Conservation (phyloP, 2,329 filamentous ascomycete genomes). For the Beauveria medogensis region DNA sequence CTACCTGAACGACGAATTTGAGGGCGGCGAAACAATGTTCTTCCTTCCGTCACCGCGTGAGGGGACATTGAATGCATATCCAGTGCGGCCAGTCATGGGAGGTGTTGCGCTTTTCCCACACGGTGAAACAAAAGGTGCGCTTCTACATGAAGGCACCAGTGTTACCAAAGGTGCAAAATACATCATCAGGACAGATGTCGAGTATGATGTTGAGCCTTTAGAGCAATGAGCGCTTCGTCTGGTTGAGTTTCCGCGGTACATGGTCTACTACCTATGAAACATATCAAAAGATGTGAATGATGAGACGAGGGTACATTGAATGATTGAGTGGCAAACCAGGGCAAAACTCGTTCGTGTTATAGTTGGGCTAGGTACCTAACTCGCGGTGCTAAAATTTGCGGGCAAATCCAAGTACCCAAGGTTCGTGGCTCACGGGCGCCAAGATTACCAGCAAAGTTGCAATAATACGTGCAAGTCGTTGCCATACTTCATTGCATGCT, state of each 20-base stretch:
- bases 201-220: conserved; percentile 52
- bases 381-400: no score
- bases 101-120: conserved; percentile 62
- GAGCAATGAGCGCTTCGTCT: neutral
- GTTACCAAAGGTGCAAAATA: conserved; percentile 60
- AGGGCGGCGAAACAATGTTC: conserved; percentile 63
- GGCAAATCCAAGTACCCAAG: no score
- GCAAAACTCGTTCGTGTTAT: no score
- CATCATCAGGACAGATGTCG: conserved; percentile 62
- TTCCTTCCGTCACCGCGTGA: conserved; percentile 58
- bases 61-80: conserved; percentile 60
- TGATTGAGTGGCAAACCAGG: neutral
- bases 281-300: neutral
- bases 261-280: neutral
- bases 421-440: no score
- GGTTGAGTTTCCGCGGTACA: neutral
- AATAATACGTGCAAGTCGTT: no score
- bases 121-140: conserved; percentile 55
- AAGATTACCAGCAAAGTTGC: no score
- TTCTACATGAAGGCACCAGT: conserved; percentile 63
- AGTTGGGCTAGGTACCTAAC: no score
- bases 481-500: no score
- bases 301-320: neutral
- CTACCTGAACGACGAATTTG: conserved; percentile 65
- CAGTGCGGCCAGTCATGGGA: conserved; percentile 60